Base-by-base conservation (phyloP, 495 filamentous ascomycete species). In the Hyaloscypha bicolor region DNA sequence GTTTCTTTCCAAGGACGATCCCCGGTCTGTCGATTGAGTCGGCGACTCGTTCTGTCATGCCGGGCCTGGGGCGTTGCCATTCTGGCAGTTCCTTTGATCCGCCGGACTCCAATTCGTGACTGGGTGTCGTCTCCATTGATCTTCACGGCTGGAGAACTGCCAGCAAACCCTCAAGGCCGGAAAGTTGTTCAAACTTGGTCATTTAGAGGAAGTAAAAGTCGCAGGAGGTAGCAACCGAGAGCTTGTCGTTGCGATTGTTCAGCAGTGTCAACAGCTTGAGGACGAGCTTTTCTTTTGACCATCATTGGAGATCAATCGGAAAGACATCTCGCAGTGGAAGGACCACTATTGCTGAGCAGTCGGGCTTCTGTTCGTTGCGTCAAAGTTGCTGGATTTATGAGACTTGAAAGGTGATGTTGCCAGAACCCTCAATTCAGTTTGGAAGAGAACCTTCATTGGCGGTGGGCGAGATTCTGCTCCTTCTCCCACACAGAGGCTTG, bases 371-470 rank as follows among this genome's bases (percentile, higher is more conserved):
- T 87, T 45, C 81, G 76, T 69, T 92, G 89, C 0, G 84, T 76
- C 16, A 91, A 74, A 0, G 84, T 80, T 19, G 80, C 75, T 21
- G 88, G 62, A 65, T 90, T 88, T 1, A 89, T 0, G 81, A 81
- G 45, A 91, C 76, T 16, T 75, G 76, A 22, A 87, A 52, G 35
- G 76, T 72, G 33, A 74, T 48, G 16, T 64, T 63, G 31, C 19
- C 71, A 22, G 72, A 55, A 11, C 73, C 66, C 52, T 77, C 72
- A 6, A 81, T 71, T 14, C 68, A 25, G 25, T 25, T 25, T 25
- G 70, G 5, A 78, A 62, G 55, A 83, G 80, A 4, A 83, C 76
- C 35, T 81, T 63, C 22, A 89, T 82, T 0, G 82, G 72, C 0
- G 76, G 29, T 0, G 86, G 83, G 37, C 83, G 76, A n/a, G 71